phyloP scores from a whole-genome alignment of 164 flowering plant genomes.

The Vitis cinerea region DNA sequence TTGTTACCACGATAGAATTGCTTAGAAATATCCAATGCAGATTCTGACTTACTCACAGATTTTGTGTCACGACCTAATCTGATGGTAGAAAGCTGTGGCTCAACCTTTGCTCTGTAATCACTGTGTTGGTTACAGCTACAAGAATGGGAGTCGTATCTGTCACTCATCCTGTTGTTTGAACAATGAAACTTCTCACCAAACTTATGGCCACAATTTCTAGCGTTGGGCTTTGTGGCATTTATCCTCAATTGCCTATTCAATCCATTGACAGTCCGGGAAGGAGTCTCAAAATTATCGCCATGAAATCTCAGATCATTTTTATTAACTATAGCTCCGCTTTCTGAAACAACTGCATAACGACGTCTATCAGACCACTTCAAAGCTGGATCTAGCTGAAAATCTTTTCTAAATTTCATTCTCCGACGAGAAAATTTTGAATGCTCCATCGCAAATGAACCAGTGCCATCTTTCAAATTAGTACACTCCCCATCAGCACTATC shows the following conservation, averaged over 20 bases:
- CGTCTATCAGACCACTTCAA: conserved; percentile 53
- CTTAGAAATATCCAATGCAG: conserved; percentile 49
- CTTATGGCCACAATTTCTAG: conserved; percentile 46
- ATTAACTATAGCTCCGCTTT: conserved; percentile 24
- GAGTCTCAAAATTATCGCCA: conserved; percentile 27
- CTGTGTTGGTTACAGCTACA: conserved; percentile 58
- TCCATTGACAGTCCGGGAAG: conserved; percentile 45
- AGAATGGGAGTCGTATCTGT: conserved; percentile 53
- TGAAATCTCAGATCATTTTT: conserved; percentile 43
- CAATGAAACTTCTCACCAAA: conserved; percentile 51
- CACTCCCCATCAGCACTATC: conserved; percentile 42
- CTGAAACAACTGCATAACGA: conserved; percentile 28
- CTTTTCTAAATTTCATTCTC: conserved; percentile 47
- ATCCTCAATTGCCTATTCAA: conserved; percentile 45
- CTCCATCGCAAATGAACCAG: conserved; percentile 41
- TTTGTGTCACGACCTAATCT: conserved; percentile 48
- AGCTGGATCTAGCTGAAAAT: conserved; percentile 35
- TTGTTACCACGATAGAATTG: conserved; percentile 50
- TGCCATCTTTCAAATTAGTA: conserved; percentile 32
- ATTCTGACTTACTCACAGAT: conserved; percentile 41
- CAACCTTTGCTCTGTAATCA: conserved; percentile 47
- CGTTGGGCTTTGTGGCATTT: conserved; percentile 41
- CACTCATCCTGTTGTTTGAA: conserved; percentile 47
- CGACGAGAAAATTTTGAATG: conserved; percentile 49
- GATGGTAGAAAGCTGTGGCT: conserved; percentile 29